Conservation (phyloP, 495 filamentous ascomycete genomes). For the Tuber microsphaerosporum region DNA sequence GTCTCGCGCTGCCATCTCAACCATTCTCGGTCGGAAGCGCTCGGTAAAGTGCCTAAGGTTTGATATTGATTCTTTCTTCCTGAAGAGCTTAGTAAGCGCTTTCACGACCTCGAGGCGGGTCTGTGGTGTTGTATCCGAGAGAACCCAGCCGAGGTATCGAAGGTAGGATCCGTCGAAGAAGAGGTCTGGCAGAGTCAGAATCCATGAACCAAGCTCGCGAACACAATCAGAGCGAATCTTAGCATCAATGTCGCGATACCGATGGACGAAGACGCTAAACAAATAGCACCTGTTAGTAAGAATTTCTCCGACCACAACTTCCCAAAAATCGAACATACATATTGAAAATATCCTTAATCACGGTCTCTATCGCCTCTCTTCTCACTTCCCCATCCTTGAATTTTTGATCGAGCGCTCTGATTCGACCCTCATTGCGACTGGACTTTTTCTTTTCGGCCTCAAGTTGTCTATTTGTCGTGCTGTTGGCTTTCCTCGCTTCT, state of each 20-base stretch:
- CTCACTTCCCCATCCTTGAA: conserved; percentile 60
- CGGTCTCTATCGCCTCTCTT: conserved; percentile 56
- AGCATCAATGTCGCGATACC: conserved; percentile 88
- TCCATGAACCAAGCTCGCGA: conserved; percentile 77
- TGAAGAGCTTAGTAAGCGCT: conserved; percentile 68
- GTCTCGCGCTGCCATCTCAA: conserved; percentile 86
- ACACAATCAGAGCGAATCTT: conserved; percentile 79
- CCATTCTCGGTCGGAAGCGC: conserved; percentile 73
- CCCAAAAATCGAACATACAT: conserved; percentile 41
- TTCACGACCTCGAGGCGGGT: conserved; percentile 72
- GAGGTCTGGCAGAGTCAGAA: conserved; percentile 67
- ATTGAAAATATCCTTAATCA: conserved; percentile 75
- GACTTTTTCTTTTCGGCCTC: conserved; percentile 78
- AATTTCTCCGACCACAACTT: background rate
- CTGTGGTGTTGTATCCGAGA: conserved; percentile 65
- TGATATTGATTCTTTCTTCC: conserved; percentile 64
- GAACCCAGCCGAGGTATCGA: conserved; percentile 88
- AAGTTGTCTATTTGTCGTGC: conserved; percentile 66
- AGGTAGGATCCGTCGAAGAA: conserved; percentile 84
- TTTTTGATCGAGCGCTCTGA: conserved; percentile 59
- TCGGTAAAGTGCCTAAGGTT: conserved; percentile 82
- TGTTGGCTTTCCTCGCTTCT: conserved; percentile 59
- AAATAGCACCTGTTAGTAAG: background rate
- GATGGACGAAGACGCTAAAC: conserved; percentile 68
- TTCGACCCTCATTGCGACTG: conserved; percentile 51